Evolutionary conservation across 1,139 yeast genomes (phyloP), one percentile per base, ranked within the genome.

Genomic region (Kodamaea suecica): DNA sequence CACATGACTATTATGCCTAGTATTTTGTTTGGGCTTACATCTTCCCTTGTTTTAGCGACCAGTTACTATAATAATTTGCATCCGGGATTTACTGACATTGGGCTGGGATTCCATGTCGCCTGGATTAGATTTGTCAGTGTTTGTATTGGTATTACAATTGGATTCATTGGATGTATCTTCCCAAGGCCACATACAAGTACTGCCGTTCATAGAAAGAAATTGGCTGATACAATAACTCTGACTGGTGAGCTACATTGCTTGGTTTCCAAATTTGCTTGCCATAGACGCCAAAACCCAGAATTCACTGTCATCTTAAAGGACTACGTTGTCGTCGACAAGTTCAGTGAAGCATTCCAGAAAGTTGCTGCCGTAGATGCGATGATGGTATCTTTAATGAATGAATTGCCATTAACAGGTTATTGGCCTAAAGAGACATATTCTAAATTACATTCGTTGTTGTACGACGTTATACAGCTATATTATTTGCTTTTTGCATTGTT

Each of bases 351-450:
- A 4, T 51, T 58, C 19, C 40, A 52, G 17, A 45, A 52, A 17
- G 40, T 63, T 14, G 55, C 63, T 1, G 46, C 52, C 7, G 49
- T 55, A 17, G 43, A 52, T 3, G 40, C 44, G 6, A 43, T 63
- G 24, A 53, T 57, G 49, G 50, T 45, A 9, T 55, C 67, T 2
- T 53, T 64, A 17, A 50, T 50, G 26, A 60, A 61, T 35, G 70
- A 65, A 37, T 35, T 60, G 6, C 60, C 65, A 0, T 32, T 64
- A 6, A 44, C 57, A 2, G 70, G 71, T 0, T 34, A 46, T n/a
- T 65, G 70, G 70, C 70, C 71, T 1, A 50, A 48, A 20, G 43
- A 45, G 11, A 60, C 55, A 29, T 64, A 64, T 38, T 35, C 35
- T 13, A 48, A 49, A 33, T 42, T 65, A 8, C 61, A 54, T 33